These are phyloP conservation scores for Trichophyton verrucosum DNA, from an alignment of 2,329 filamentous ascomycete genomes.

Conservation along the genomic window DNA sequence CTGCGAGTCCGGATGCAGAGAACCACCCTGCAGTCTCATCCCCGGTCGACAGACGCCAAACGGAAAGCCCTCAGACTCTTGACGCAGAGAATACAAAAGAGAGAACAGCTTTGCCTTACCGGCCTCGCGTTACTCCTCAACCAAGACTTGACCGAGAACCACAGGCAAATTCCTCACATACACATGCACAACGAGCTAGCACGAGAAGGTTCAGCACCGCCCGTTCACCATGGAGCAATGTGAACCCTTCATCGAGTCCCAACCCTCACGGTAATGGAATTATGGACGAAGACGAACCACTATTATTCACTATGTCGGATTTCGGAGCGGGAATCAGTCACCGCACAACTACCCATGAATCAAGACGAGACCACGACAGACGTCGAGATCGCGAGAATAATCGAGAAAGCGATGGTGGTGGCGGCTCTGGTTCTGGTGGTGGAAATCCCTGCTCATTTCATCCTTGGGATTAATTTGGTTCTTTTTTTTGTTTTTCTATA, in stretches of 20 bases:
- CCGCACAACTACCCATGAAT: not conserved
- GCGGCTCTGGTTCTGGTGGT: conserved; percentile 20
- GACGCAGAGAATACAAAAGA: not conserved
- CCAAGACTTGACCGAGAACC: conserved; percentile 28
- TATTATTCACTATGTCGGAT: conserved; percentile 37
- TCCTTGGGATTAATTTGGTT: conserved; percentile 3
- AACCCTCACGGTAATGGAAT: not conserved
- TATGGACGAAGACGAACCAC: conserved; percentile 33
- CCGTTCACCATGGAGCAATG: conserved; percentile 20
- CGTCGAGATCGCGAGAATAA: not conserved
- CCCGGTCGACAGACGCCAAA: not conserved
- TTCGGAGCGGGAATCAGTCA: conserved; percentile 21
- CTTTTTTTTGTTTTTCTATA: not conserved
- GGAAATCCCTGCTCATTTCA: conserved; percentile 10
- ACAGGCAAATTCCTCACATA: conserved; percentile 25
- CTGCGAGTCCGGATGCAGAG: conserved; percentile 11
- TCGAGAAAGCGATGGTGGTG: conserved; percentile 18
- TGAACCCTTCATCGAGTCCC: conserved; percentile 7
- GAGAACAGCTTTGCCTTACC: conserved; percentile 16
- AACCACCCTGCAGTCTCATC: not conserved
- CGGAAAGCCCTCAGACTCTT: not conserved
- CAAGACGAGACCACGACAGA: not conserved
- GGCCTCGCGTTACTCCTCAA: conserved; percentile 27
- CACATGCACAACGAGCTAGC: conserved; percentile 25
- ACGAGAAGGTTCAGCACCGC: conserved; percentile 24